phyloP scores from a whole-genome alignment of 257 asterid species.

The Lycium ferocissimum region DNA sequence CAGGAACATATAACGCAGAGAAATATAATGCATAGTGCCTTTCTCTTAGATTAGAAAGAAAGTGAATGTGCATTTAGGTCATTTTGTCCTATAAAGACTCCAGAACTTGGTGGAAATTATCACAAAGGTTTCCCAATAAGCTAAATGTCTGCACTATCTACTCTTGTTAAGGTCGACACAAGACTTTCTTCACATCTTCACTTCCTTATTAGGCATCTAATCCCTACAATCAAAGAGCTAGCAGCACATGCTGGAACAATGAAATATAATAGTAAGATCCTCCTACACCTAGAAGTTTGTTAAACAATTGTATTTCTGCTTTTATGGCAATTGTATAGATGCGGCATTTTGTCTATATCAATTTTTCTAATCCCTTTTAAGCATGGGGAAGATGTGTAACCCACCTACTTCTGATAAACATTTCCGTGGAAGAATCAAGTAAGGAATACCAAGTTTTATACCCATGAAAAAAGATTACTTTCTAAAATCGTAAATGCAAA shows the following conservation, averaged over 20 bases:
- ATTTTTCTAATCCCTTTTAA: too few relatives aligned
- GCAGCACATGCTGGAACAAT: neutral
- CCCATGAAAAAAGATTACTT: too few relatives aligned
- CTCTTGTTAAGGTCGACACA: neutral
- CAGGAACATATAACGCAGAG: slow-evolving; percentile 50
- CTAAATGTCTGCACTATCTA: neutral
- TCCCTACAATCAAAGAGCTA: neutral
- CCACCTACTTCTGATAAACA: too few relatives aligned
- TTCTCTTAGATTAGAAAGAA: slow-evolving; percentile 56
- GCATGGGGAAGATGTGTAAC: too few relatives aligned
- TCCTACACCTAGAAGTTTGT: neutral
- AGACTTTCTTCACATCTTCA: neutral
- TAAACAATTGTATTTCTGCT: neutral
- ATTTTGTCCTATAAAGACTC: neutral
- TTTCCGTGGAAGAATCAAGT: too few relatives aligned
- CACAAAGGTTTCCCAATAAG: neutral
- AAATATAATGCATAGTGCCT: slow-evolving; percentile 51
- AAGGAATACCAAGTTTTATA: too few relatives aligned
- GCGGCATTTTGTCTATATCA: too few relatives aligned
- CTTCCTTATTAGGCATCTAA: neutral
- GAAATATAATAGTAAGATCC: neutral
- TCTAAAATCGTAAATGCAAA: too few relatives aligned
- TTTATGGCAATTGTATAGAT: neutral
- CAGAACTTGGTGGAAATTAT: neutral
- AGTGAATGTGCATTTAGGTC: slow-evolving; percentile 39